These are phyloP conservation scores for Auriscalpium microsporum DNA, from an alignment of 768 basidiomycete genomes.

Conservation along the genomic window DNA sequence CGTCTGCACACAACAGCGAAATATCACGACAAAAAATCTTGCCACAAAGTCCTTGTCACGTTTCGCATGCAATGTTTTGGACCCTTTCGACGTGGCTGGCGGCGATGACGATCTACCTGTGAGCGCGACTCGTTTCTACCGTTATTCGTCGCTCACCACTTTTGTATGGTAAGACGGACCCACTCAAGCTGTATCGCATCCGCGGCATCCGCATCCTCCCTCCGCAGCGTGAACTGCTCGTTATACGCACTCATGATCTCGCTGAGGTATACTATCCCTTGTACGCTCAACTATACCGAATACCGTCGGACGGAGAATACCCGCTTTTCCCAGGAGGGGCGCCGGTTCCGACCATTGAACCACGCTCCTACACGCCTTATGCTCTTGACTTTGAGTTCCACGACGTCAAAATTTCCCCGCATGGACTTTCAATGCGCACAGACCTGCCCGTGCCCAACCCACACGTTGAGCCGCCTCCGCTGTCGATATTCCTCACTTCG, in stretches of 20 bases:
- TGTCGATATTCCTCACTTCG: constrained; percentile 1
- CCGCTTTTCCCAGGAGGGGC: not conserved
- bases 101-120: not conserved
- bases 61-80: not conserved
- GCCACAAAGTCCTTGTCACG: constrained; percentile 6
- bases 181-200: constrained; percentile 10
- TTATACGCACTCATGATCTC: constrained; percentile 9
- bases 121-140: not conserved
- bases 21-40: constrained; percentile 10
- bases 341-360: not conserved
- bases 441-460: constrained; percentile 6
- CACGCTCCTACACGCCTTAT: constrained; percentile 11
- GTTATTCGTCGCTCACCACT: too few relatives aligned
- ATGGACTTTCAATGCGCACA: constrained; percentile 4
- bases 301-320: constrained; percentile 4
- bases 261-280: constrained; percentile 3
- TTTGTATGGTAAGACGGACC: too few relatives aligned
- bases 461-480: constrained; percentile 8
- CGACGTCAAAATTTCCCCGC: constrained; percentile 7
- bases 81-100: constrained; percentile 2
- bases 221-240: constrained; percentile 11
- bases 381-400: not conserved
- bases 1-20: constrained; percentile 3
- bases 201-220: constrained; percentile 12
- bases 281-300: constrained; percentile 8